Evolutionary conservation across 345 rosid species (phyloP), one percentile per base, ranked within the genome.

Genomic region (Gossypioides kirkii): DNA sequence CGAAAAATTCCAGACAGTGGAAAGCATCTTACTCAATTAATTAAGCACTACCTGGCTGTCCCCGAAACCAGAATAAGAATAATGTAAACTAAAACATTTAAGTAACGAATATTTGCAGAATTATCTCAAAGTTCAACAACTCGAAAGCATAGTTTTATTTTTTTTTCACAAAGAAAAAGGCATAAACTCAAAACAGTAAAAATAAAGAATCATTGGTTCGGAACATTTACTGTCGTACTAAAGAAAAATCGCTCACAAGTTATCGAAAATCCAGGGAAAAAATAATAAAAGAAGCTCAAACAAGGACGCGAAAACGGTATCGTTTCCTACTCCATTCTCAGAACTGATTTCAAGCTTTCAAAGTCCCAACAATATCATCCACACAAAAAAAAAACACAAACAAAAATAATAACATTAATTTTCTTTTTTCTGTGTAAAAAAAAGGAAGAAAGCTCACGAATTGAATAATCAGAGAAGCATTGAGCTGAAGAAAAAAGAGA

Each of bases 401-500:
- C 28, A 1, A 72, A 26, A 45, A 25, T n/a, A 72, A 6, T 43
- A 26, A 52, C 20, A 11, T 43, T 20, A 14, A 22, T 28, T 6
- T 28, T 26, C 38, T 32, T 32, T 1, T 3, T 32, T 32, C 0
- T 11, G 13, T 12, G 3, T n/a, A 56, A 43, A 23, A 23, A 60
- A 42, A 17, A 1, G 61, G 22, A 28, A 58, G 41, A 69, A 53
- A 18, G 66, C 72, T 67, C 45, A 74, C 72, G 12, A 55, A 43
- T 41, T 10, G 8, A 26, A n/a, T 20, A 45, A 18, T 28, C 2
- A 28, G 38, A 14, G 25, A 55, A 13, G 61, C 25, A 61, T 22
- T 60, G 36, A 54, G 42, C 13, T 3, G 50, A 52, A 23, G 60
- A 12, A 72, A 74, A 42, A 61, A 77, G 55, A 49, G 3, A 72